Evolutionary conservation across 164 flowering plant species (phyloP).

Genomic region (Amborella trichopoda): DNA sequence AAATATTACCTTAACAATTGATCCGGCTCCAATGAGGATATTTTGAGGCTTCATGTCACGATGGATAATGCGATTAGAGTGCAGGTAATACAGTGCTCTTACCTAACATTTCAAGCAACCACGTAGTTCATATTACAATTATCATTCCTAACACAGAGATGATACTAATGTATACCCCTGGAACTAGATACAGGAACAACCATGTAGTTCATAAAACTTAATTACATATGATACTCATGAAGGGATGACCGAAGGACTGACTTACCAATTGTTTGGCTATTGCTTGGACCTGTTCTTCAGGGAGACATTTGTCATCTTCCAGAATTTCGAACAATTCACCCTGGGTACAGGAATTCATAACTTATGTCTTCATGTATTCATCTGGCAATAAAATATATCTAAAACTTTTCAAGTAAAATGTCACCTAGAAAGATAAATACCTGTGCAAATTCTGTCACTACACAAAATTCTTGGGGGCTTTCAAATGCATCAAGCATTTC

Average conservation of each 20-base stretch:
- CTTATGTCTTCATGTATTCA: too few species aligned
- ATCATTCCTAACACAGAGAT: too few species aligned
- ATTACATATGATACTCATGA: not conserved
- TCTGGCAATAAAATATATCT: too few species aligned
- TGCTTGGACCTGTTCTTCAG: conserved; percentile 97
- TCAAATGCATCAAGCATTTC: conserved; percentile 99
- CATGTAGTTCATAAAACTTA: not conserved
- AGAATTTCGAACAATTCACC: conserved; percentile 96
- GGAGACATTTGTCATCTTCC: conserved; percentile 92
- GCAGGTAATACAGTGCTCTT: conserved; percentile 86
- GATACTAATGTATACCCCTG: too few species aligned
- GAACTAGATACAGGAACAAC: too few species aligned
- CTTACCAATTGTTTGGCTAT: conserved; percentile 94
- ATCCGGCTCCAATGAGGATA: conserved; percentile 88
- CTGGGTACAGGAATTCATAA: too few species aligned
- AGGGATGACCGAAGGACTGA: conserved; percentile 1
- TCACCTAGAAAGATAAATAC: too few species aligned
- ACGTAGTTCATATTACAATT: too few species aligned
- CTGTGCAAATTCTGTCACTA: conserved; percentile 95
- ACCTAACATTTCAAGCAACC: conserved; percentile 32
- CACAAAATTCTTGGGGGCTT: conserved; percentile 89
- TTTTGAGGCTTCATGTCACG: conserved; percentile 99
- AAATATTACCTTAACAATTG: conserved; percentile 65
- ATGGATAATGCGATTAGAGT: conserved; percentile 92
- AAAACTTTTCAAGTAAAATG: too few species aligned